Evolutionary conservation across 1,284 basidiomycete species (phyloP).

Genomic region (Ceraceosorus bombacis): DNA sequence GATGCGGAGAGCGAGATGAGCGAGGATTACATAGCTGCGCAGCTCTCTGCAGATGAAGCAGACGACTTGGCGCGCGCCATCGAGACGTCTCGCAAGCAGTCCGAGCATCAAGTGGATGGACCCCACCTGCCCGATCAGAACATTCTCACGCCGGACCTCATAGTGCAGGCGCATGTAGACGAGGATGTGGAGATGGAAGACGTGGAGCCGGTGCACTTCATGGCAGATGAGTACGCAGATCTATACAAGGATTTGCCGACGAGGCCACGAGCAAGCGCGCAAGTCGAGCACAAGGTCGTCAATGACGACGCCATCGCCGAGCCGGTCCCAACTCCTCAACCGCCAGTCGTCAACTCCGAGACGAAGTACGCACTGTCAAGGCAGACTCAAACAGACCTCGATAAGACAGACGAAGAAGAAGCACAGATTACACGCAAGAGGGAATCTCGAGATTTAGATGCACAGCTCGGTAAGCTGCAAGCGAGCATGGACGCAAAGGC

Average conservation of each 20-base stretch:
- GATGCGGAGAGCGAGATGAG: too few relatives aligned
- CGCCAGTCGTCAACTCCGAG: not conserved
- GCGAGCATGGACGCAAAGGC: not conserved
- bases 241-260: not conserved
- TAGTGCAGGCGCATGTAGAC: not conserved
- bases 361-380: too few relatives aligned
- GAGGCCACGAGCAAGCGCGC: not conserved
- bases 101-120: not conserved
- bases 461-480: not conserved
- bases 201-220: constrained; percentile 12
- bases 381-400: too few relatives aligned
- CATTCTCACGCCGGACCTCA: too few relatives aligned
- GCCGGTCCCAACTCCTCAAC: not conserved
- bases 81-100: not conserved
- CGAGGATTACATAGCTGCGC: too few relatives aligned
- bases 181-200: constrained; percentile 19
- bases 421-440: not conserved
- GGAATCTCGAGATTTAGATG: not conserved
- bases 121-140: too few relatives aligned
- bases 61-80: not conserved
- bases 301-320: constrained; percentile 1
- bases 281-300: not conserved
- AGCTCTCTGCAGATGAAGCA: not conserved
- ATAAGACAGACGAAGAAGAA: too few relatives aligned
- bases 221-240: not conserved